Evolutionary conservation across 192 early-diverging fungal genomes (phyloP), one percentile per base, ranked within the genome.

Genomic region (Spinellus fusiger): DNA sequence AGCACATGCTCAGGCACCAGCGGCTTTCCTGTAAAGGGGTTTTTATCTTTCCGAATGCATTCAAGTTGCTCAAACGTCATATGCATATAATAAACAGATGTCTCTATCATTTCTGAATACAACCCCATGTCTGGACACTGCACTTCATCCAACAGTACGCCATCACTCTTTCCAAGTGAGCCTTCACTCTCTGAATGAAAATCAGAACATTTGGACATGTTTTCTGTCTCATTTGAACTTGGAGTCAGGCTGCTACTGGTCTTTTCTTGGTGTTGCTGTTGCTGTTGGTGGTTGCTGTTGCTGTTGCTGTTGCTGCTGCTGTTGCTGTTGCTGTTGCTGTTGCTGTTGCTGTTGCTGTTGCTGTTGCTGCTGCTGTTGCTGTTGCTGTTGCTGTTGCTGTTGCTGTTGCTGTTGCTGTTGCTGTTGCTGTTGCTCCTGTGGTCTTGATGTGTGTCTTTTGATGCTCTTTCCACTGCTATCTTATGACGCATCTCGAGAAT

Each of bases 31-130:
- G 72, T 76, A 15, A 68, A 32, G 4, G 68, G 64, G 35, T 84
- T 76, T 25, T 44, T 46, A 47, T 81, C 79, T 5, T 54, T 38
- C 32, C 58, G 50, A 44, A 84, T 77, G 4, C 34, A 29, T n/a
- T 70, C 69, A 5, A 84, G 64, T 22, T 81, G 75, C 49, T 77
- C 71, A 59, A 80, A 73, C 1, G 66, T 61, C 79, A 84, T 84
- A 65, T 84, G 77, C 58, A 76, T 74, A 59, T 81, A 84, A 49
- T 73, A 62, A 23, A 84, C 73, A 5, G 67, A 50, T 2, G 40
- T 44, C 10, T 44, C 15, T 12, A 44, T 44, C 3, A 44, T 44
- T 18, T 44, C 15, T 44, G 40, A 12, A 44, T 44, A 44, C 40
- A 44, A n/a, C 3, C 1, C 40, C 40, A 44, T 44, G 40, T 44